phyloP scores from a whole-genome alignment of 208 protist genomes.

The Wallacemonas sp. region DNA sequence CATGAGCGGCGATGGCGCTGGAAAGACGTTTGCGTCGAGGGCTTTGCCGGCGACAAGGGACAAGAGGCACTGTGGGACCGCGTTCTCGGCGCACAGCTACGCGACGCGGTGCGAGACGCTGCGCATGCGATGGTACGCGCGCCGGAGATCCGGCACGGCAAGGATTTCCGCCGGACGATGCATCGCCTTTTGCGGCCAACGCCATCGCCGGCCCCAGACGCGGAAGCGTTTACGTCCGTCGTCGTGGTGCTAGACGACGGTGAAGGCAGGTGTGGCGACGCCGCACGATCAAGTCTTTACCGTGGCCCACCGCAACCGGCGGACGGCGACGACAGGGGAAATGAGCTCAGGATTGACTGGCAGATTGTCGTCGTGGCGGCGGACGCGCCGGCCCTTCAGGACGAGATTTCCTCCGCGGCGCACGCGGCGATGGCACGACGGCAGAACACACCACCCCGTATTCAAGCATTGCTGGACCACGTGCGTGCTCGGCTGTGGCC shows the following conservation, averaged over 20 bases:
- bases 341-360: not conserved
- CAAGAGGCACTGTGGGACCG: not conserved
- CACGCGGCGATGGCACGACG: not conserved
- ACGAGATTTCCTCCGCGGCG: slow-evolving; percentile 5
- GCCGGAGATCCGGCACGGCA: not conserved
- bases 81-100: not conserved
- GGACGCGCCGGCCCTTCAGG: not conserved
- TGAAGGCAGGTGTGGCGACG: not conserved
- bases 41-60: not conserved
- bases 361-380: slow-evolving; percentile 2
- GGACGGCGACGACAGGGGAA: not conserved
- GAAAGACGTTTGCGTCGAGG: not conserved
- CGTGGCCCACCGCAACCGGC: not conserved
- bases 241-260: slow-evolving; percentile 1
- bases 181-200: not conserved
- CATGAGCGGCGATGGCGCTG: not conserved
- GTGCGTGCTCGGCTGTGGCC: too few species aligned
- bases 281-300: not conserved
- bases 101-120: not conserved
- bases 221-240: not conserved
- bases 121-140: not conserved
- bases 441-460: not conserved
- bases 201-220: not conserved
- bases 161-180: slow-evolving; percentile 6
- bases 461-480: too few species aligned